Percentiles rank a stretch among this genome's conserved stretches.
These are phyloP conservation scores for Capronia coronata DNA, from an alignment of 2,329 filamentous ascomycete species.

Conservation along the genomic window DNA sequence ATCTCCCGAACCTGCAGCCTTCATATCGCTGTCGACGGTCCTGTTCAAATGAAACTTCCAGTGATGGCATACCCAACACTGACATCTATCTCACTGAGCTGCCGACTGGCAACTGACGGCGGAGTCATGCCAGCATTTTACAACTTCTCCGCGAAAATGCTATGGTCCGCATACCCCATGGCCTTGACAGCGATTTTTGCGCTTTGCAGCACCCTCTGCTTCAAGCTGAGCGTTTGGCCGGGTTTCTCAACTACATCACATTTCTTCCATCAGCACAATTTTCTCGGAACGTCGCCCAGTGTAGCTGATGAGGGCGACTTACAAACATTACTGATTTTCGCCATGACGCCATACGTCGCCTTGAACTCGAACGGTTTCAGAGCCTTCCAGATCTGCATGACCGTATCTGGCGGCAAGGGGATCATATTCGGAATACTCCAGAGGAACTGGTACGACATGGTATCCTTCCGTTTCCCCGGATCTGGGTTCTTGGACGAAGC, in stretches of 20 bases:
- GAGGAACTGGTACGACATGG: slow-evolving; percentile 23
- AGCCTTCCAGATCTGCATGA: slow-evolving; percentile 64
- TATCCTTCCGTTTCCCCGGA: slow-evolving; percentile 18
- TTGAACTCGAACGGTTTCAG: slow-evolving; percentile 59
- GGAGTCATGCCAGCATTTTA: background rate
- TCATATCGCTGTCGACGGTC: no score
- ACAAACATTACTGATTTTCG: slow-evolving; percentile 24
- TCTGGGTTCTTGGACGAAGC: slow-evolving; percentile 61
- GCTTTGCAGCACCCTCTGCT: slow-evolving; percentile 62
- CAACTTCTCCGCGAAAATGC: slow-evolving; percentile 28
- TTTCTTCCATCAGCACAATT: slow-evolving; percentile 2
- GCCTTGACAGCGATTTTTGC: slow-evolving; percentile 64
- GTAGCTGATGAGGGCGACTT: slow-evolving; percentile 7
- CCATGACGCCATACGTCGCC: slow-evolving; percentile 48
- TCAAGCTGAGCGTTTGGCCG: slow-evolving; percentile 57
- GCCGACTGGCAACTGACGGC: no score
- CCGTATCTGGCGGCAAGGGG: slow-evolving; percentile 57
- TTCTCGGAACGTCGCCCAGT: background rate
- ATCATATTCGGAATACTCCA: slow-evolving; percentile 43
- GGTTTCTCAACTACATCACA: slow-evolving; percentile 46
- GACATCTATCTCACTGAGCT: no score
- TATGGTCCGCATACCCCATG: slow-evolving; percentile 35
- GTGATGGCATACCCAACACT: no score
- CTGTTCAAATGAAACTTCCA: no score
- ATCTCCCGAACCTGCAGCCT: no score